Conservation (phyloP, 345 rosid genomes). For the Physaria fendleri region DNA sequence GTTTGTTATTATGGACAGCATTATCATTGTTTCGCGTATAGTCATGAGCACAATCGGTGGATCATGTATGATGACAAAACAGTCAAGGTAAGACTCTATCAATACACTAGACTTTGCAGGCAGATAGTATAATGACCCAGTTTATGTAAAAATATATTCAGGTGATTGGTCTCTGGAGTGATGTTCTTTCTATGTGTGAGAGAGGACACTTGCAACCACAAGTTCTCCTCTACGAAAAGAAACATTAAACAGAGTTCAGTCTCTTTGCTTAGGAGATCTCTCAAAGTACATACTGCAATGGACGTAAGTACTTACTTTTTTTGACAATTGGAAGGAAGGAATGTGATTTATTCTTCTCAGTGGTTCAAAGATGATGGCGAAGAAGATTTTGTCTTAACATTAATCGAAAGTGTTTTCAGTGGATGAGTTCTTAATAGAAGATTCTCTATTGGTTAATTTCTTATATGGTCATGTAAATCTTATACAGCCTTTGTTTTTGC, state of each 20-base stretch:
- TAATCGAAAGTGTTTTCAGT: neutral
- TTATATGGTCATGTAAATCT: too few relatives aligned
- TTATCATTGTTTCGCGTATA: slow-evolving; percentile 89
- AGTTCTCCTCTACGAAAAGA: slow-evolving; percentile 71
- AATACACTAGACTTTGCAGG: neutral
- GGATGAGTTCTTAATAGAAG: neutral
- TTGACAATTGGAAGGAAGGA: neutral
- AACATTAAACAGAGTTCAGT: slow-evolving; percentile 37
- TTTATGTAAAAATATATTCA: slow-evolving; percentile 28
- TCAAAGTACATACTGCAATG: slow-evolving; percentile 21
- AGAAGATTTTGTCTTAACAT: neutral
- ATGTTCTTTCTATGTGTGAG: slow-evolving; percentile 69
- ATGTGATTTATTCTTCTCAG: neutral
- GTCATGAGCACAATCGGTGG: slow-evolving; percentile 62
- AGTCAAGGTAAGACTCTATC: slow-evolving; percentile 54
- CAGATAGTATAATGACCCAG: neutral
- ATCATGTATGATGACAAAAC: slow-evolving; percentile 93
- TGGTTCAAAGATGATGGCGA: neutral
- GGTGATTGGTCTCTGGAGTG: slow-evolving; percentile 84
- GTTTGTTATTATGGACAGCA: slow-evolving; percentile 98
- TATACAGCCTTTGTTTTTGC: too few relatives aligned
- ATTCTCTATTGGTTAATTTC: too few relatives aligned
- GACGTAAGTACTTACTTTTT: slow-evolving; percentile 18
- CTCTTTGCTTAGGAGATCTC: slow-evolving; percentile 5
- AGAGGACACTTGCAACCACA: slow-evolving; percentile 95